These are phyloP conservation scores for Fusarium albosuccineum DNA, from an alignment of 2,329 filamentous ascomycete species.

Conservation along the genomic window DNA sequence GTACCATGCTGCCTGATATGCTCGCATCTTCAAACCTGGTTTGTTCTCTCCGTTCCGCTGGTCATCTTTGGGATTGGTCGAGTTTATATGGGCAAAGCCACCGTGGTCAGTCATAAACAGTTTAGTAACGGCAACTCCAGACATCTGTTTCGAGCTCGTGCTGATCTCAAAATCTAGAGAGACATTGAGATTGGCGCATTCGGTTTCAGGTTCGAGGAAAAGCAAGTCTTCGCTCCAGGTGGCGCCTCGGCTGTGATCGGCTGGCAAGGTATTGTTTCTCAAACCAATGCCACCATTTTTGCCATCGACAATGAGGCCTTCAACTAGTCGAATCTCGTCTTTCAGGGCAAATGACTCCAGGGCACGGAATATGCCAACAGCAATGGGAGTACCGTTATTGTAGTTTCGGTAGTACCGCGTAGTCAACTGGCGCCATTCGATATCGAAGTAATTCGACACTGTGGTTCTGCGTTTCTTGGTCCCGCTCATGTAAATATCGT, in stretches of 20 bases:
- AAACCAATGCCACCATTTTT: constrained; percentile 58
- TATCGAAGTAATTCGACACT: constrained; percentile 35
- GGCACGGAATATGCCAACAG: constrained; percentile 42
- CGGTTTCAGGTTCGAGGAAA: constrained; percentile 60
- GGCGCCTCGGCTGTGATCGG: constrained; percentile 50
- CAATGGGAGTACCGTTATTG: constrained; percentile 50
- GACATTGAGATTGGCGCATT: constrained; percentile 58
- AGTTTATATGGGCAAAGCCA: constrained; percentile 57
- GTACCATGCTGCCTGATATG: constrained; percentile 59
- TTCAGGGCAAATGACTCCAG: constrained; percentile 49
- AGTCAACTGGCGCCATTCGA: constrained; percentile 51
- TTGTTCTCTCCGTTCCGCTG: constrained; percentile 50
- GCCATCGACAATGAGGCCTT: constrained; percentile 60
- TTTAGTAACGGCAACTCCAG: constrained; percentile 21
- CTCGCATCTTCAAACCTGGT: constrained; percentile 54
- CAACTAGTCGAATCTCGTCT: constrained; percentile 51
- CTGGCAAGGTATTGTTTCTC: constrained; percentile 59
- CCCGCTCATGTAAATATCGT: constrained; percentile 38
- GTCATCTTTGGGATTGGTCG: constrained; percentile 49
- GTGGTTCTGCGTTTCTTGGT: constrained; percentile 33
- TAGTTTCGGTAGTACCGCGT: constrained; percentile 34
- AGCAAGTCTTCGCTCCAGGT: constrained; percentile 62
- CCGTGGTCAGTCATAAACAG: constrained; percentile 57
- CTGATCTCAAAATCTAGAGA: constrained; percentile 57
- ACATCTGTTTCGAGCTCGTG: constrained; percentile 9